phyloP scores from a whole-genome alignment of 768 basidiomycete genomes.

The Agrocybe praecox region DNA sequence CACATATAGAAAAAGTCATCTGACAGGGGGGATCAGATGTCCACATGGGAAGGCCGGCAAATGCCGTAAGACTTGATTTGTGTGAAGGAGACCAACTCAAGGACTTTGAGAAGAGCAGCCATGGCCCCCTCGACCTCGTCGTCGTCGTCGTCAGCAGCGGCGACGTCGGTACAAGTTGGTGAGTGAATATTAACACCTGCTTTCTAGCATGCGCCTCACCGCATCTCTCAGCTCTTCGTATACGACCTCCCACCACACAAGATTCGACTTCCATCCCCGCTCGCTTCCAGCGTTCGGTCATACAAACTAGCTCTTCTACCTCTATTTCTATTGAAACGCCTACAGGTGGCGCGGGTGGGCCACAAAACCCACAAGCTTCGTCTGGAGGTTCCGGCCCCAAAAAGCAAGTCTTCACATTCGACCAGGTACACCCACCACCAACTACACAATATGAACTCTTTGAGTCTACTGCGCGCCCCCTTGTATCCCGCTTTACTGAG shows the following conservation, averaged over 20 bases:
- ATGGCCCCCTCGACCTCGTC: slow-evolving; percentile 79
- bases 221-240: slow-evolving; percentile 68
- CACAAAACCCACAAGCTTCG: slow-evolving; percentile 48
- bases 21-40: slow-evolving; percentile 27
- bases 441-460: slow-evolving; percentile 88
- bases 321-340: slow-evolving; percentile 84
- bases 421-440: slow-evolving; percentile 89
- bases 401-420: slow-evolving; percentile 89
- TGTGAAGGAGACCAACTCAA: slow-evolving; percentile 22
- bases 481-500: slow-evolving; percentile 85
- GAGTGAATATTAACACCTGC: slow-evolving; percentile 34
- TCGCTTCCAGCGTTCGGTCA: slow-evolving; percentile 90
- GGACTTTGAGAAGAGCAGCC: slow-evolving; percentile 41
- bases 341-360: slow-evolving; percentile 51
- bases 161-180: slow-evolving; percentile 95
- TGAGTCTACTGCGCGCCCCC: slow-evolving; percentile 80
- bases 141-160: slow-evolving; percentile 65
- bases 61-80: slow-evolving; percentile 37
- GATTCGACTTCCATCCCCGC: slow-evolving; percentile 87
- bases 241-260: slow-evolving; percentile 84
- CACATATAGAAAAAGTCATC: slow-evolving; percentile 12
- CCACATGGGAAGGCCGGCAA: slow-evolving; percentile 29
- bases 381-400: slow-evolving; percentile 55
- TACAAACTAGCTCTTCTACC: slow-evolving; percentile 74
- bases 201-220: slow-evolving; percentile 20